Conservation (phyloP, 192 early-diverging fungal genomes). For the Coemansia sp. region DNA sequence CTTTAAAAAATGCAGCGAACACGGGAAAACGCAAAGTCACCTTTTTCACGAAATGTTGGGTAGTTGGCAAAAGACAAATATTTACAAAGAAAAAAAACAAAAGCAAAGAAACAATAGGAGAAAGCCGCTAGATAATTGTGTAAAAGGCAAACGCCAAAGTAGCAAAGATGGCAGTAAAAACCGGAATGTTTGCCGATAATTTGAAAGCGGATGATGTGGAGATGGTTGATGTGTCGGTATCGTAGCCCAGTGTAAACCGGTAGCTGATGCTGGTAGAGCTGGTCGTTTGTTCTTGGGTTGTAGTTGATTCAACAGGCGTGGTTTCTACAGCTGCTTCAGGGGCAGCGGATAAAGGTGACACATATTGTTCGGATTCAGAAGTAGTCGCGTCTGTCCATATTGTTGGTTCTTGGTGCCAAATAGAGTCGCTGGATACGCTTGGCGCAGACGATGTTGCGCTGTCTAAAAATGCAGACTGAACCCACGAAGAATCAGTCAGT, state of each 20-base stretch:
- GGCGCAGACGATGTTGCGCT: background rate
- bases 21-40: too few species aligned
- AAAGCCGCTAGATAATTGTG: background rate
- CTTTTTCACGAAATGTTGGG: background rate
- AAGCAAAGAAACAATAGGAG: background rate
- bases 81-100: slow-evolving; percentile 1
- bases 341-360: background rate
- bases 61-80: background rate
- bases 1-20: too few species aligned
- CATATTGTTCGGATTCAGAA: too few species aligned
- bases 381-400: too few species aligned
- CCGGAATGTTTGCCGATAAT: background rate
- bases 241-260: background rate
- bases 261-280: background rate
- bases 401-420: background rate
- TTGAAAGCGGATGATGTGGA: background rate
- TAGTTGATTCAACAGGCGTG: background rate
- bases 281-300: background rate
- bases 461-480: background rate
- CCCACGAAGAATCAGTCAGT: too few species aligned
- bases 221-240: background rate
- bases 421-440: background rate
- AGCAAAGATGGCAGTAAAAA: background rate
- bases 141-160: too few species aligned
- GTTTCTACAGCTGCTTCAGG: background rate